Conservation (phyloP, 2,329 filamentous ascomycete genomes). For the Sporothrix sp. region DNA sequence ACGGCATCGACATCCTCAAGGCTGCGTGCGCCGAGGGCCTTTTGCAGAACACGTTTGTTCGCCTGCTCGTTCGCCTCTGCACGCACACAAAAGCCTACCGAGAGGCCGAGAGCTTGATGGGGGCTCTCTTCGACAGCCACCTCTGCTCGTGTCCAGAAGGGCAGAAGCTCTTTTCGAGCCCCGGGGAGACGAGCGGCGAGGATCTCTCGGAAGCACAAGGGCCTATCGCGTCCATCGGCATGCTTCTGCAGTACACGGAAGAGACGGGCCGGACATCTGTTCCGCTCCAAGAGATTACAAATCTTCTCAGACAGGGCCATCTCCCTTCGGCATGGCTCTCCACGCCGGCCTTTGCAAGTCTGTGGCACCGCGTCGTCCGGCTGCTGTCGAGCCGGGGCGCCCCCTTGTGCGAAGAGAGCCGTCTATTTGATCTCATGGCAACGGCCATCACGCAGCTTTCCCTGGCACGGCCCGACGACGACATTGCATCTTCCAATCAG, state of each 20-base stretch:
- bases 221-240: slow-evolving; percentile 20
- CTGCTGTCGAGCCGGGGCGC: slow-evolving; percentile 23
- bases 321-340: slow-evolving; percentile 37
- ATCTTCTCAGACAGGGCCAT: slow-evolving; percentile 26
- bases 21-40: slow-evolving; percentile 34
- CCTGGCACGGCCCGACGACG: not conserved
- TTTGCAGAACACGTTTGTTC: slow-evolving; percentile 31
- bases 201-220: slow-evolving; percentile 21
- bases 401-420: slow-evolving; percentile 24
- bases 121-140: slow-evolving; percentile 22
- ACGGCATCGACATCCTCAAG: slow-evolving; percentile 35
- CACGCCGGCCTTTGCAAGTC: slow-evolving; percentile 29
- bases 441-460: slow-evolving; percentile 12
- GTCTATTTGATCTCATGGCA: slow-evolving; percentile 27
- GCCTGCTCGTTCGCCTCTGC: slow-evolving; percentile 34
- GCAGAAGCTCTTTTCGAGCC: not conserved
- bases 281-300: slow-evolving; percentile 29
- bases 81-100: slow-evolving; percentile 25
- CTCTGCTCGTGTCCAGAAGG: not conserved
- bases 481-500: not conserved
- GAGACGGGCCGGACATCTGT: slow-evolving; percentile 25
- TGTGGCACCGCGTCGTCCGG: slow-evolving; percentile 33
- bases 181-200: slow-evolving; percentile 19
- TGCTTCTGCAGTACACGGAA: slow-evolving; percentile 23
- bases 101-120: slow-evolving; percentile 35